Conservation (phyloP, 1,284 basidiomycete genomes). For the Butyriboletus appendiculatus region DNA sequence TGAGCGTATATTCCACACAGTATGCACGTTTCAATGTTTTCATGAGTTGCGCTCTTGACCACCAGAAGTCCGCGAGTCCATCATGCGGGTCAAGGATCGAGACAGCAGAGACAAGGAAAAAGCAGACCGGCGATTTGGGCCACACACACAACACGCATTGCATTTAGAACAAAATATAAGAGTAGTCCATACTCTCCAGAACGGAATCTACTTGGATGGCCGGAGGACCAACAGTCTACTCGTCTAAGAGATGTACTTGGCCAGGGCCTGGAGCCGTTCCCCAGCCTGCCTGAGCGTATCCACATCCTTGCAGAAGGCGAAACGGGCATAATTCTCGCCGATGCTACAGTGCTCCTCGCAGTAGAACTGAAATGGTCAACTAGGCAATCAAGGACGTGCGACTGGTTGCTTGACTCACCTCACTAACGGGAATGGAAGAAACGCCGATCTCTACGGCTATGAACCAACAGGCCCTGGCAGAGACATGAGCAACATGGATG, state of each 20-base stretch:
- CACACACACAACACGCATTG: background rate
- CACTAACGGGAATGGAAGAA: conserved; percentile 91
- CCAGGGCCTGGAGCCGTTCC: conserved; percentile 73
- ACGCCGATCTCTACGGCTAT: conserved; percentile 87
- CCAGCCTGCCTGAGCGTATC: conserved; percentile 80
- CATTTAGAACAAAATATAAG: background rate
- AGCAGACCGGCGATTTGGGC: background rate
- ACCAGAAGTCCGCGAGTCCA: background rate
- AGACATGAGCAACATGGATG: conserved; percentile 1
- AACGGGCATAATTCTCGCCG: conserved; percentile 85
- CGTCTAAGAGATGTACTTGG: conserved; percentile 56
- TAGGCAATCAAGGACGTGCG: background rate
- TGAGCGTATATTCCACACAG: background rate
- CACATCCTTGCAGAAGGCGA: conserved; percentile 93
- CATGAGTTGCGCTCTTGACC: background rate
- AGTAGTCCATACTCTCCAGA: background rate
- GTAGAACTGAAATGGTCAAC: conserved; percentile 68
- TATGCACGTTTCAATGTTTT: background rate
- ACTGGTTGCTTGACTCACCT: conserved; percentile 51
- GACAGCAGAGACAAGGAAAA: background rate
- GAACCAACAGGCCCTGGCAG: conserved; percentile 82
- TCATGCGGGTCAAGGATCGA: background rate
- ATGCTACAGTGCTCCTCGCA: conserved; percentile 81
- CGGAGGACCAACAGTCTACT: background rate
- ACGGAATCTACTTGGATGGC: background rate